These are phyloP conservation scores for Venturia carpophila DNA, from an alignment of 2,329 filamentous ascomycete genomes.

Conservation along the genomic window DNA sequence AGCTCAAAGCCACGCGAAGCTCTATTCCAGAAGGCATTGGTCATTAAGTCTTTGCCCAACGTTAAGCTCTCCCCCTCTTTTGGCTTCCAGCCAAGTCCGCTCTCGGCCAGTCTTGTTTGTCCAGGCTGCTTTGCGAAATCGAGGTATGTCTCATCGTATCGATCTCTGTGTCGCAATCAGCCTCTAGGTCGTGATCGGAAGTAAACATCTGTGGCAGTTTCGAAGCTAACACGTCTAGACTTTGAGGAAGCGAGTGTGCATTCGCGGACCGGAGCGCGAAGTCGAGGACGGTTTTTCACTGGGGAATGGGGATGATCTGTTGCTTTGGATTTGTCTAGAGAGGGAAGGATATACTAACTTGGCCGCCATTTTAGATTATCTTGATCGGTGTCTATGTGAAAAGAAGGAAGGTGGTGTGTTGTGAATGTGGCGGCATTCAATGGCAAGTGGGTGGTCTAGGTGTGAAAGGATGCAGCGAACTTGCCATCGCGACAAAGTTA, in stretches of 20 bases:
- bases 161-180: conserved; percentile 53
- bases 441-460: not conserved
- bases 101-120: conserved; percentile 91
- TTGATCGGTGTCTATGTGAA: not conserved
- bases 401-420: not conserved
- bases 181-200: not conserved
- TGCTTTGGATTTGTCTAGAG: not conserved
- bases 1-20: conserved; percentile 89
- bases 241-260: not conserved
- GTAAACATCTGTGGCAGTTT: not conserved
- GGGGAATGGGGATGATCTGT: not conserved
- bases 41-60: conserved; percentile 77
- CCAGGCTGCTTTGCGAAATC: conserved; percentile 89
- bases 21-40: conserved; percentile 85
- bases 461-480: not conserved
- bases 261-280: not conserved
- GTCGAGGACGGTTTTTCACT: not conserved
- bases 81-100: conserved; percentile 92
- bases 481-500: not conserved
- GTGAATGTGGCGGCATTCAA: not conserved
- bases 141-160: conserved; percentile 94
- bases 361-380: not conserved
- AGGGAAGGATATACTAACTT: not conserved
- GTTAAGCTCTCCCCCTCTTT: conserved; percentile 85
- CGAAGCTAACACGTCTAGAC: not conserved